Percentiles rank a stretch among this genome's conserved stretches.
These are phyloP conservation scores for Ascochyta viciae-villosae DNA, from an alignment of 2,329 filamentous ascomycete genomes.

Conservation along the genomic window DNA sequence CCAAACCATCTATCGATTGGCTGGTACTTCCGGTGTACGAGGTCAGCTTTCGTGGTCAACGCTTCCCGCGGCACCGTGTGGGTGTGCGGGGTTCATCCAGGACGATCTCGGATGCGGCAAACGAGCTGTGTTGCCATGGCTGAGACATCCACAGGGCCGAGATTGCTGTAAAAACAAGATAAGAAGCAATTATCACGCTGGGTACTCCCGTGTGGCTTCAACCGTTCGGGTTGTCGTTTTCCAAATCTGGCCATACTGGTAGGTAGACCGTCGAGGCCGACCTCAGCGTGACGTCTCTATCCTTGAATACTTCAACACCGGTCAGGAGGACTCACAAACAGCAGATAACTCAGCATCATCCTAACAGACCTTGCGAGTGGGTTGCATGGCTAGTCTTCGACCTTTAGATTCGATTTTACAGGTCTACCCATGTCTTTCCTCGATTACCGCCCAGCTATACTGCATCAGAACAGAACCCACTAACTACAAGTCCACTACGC, in stretches of 20 bases:
- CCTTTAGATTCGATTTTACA: too few species aligned
- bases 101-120: neutral
- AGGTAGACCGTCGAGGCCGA: neutral
- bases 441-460: too few species aligned
- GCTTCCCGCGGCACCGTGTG: constrained; percentile 10
- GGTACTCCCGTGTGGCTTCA: constrained; percentile 1
- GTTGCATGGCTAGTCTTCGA: too few species aligned
- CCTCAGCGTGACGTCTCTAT: neutral
- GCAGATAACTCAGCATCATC: too few species aligned
- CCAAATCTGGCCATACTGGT: neutral
- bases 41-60: neutral
- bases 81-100: constrained; percentile 2
- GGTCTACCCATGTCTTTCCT: too few species aligned
- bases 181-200: neutral
- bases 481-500: too few species aligned
- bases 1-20: constrained; percentile 4
- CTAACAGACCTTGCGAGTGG: too few species aligned
- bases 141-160: constrained; percentile 12
- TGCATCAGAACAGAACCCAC: too few species aligned
- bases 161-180: neutral
- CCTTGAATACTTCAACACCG: too few species aligned
- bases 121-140: neutral
- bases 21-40: constrained; percentile 4
- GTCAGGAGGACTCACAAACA: too few species aligned
- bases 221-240: neutral